A percentile compares a stretch with the other conserved stretches of the same genome.
These are phyloP conservation scores for Lepraria neglecta DNA, from an alignment of 495 filamentous ascomycete genomes.

Conservation along the genomic window DNA sequence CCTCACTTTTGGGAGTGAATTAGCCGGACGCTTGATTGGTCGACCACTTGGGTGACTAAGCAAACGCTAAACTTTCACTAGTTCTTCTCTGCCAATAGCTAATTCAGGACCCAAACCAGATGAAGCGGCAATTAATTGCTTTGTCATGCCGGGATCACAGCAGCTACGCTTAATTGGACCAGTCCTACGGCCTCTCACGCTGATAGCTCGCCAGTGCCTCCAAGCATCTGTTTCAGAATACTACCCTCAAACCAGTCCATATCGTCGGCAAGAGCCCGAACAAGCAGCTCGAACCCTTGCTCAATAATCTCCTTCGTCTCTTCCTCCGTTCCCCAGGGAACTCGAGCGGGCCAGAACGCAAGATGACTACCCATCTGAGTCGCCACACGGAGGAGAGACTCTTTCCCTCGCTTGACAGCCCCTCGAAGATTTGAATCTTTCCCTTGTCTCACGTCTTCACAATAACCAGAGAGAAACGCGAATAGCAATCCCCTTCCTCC, in stretches of 20 bases:
- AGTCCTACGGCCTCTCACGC: no score
- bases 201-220: neutral
- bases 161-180: no score
- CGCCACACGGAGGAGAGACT: slow-evolving; percentile 28
- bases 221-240: neutral
- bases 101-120: no score
- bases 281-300: slow-evolving; percentile 27
- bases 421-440: neutral
- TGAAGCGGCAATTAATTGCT: no score
- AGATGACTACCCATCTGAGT: slow-evolving; percentile 35
- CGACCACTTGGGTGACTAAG: no score
- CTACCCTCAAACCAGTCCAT: slow-evolving; percentile 13
- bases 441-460: neutral
- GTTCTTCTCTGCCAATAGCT: no score
- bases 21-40: neutral
- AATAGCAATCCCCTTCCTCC: slow-evolving; percentile 29
- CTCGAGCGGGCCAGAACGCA: slow-evolving; percentile 33
- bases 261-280: slow-evolving; percentile 21
- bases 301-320: slow-evolving; percentile 30
- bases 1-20: neutral
- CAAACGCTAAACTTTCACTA: no score
- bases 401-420: neutral
- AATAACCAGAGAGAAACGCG: slow-evolving; percentile 32
- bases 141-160: no score
- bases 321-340: slow-evolving; percentile 29